These are phyloP conservation scores for Calocera cornea DNA, from an alignment of 768 basidiomycete species.

Conservation along the genomic window DNA sequence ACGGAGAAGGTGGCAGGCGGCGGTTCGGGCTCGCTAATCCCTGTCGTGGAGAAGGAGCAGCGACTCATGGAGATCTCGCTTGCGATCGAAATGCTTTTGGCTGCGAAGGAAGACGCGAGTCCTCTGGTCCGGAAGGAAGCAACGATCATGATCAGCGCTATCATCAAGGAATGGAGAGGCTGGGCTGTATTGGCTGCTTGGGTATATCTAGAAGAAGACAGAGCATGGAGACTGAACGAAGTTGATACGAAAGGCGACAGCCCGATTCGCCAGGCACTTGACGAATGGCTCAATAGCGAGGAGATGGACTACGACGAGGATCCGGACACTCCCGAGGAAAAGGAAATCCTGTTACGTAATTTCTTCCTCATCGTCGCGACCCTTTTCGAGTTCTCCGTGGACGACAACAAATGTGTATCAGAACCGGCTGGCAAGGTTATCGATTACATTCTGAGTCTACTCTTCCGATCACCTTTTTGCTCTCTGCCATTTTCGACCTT, in stretches of 20 bases:
- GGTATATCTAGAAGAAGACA: conserved; percentile 88
- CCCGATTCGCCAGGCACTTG: conserved; percentile 59
- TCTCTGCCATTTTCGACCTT: conserved; percentile 57
- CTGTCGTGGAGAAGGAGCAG: conserved; percentile 28
- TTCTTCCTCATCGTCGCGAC: conserved; percentile 88
- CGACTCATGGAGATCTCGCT: conserved; percentile 70
- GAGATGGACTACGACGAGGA: conserved; percentile 45
- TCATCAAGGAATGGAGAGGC: conserved; percentile 93
- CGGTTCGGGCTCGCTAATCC: conserved; percentile 12
- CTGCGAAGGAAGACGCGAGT: conserved; percentile 84
- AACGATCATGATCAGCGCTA: conserved; percentile 75
- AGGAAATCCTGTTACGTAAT: conserved; percentile 71
- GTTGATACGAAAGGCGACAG: conserved; percentile 26
- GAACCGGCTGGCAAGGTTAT: conserved; percentile 79
- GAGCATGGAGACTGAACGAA: conserved; percentile 7
- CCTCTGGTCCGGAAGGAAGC: conserved; percentile 95
- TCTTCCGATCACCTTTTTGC: conserved; percentile 79
- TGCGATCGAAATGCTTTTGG: conserved; percentile 74
- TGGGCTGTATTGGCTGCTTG: conserved; percentile 94
- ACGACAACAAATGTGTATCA: conserved; percentile 87
- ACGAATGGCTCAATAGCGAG: conserved; percentile 48
- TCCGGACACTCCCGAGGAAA: conserved; percentile 46
- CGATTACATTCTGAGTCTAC: conserved; percentile 82
- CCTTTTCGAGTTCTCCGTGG: conserved; percentile 79
- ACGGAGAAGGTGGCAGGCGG: conserved; percentile 10